A percentile compares a stretch with the other conserved stretches of the same genome.
Conservation (phyloP, 2,329 filamentous ascomycete genomes). For the Ophiostoma sp. region DNA sequence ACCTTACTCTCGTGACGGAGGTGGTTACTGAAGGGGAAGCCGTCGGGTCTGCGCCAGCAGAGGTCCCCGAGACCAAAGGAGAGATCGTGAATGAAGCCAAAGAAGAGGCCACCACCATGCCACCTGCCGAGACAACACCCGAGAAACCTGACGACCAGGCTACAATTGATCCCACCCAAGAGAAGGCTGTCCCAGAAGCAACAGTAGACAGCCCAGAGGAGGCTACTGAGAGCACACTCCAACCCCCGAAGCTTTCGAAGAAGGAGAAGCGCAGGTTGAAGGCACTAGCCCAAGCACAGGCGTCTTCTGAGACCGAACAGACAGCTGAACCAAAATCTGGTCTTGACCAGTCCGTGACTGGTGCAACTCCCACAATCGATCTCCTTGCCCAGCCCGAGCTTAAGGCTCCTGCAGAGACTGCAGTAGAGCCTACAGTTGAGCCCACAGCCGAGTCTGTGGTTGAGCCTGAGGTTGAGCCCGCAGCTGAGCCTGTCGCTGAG, state of each 20-base stretch:
- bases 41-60: background rate
- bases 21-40: slow-evolving; percentile 1
- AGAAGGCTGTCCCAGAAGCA: background rate
- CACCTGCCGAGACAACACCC: background rate
- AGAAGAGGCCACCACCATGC: background rate
- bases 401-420: background rate
- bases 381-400: too few relatives aligned
- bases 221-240: background rate
- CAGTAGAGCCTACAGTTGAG: background rate
- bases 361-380: too few relatives aligned
- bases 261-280: slow-evolving; percentile 12
- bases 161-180: background rate
- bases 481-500: background rate
- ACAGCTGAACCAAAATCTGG: background rate
- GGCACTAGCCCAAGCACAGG: slow-evolving; percentile 3
- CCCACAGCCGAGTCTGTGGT: background rate
- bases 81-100: background rate
- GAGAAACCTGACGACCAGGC: background rate
- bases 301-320: background rate
- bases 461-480: background rate
- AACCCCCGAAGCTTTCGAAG: slow-evolving; percentile 6
- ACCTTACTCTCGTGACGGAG: background rate
- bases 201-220: background rate
- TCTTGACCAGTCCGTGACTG: background rate
- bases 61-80: background rate